phyloP scores from a whole-genome alignment of 176 grass and related monocot genomes.

The Coix lacrymajobi region DNA sequence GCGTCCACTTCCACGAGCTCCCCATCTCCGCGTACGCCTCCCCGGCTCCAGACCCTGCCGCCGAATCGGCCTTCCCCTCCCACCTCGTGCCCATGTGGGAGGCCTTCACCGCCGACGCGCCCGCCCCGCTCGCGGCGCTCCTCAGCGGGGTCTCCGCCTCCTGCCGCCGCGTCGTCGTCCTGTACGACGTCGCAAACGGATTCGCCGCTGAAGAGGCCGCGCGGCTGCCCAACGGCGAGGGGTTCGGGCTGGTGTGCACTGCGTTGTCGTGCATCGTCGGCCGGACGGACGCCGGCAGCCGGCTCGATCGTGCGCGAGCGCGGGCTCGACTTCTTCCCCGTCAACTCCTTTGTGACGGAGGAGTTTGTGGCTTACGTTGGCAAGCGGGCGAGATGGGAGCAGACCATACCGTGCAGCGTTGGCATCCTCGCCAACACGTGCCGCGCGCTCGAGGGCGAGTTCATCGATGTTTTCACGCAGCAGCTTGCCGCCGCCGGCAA shows the following conservation, averaged over 20 bases:
- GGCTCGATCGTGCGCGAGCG: not conserved
- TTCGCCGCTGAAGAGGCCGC: conserved; percentile 23
- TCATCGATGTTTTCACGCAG: not conserved
- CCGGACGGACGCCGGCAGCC: not conserved
- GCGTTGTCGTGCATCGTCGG: not conserved
- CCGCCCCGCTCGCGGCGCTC: conserved; percentile 7
- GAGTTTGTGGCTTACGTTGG: not conserved
- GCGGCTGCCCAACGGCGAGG: conserved; percentile 19
- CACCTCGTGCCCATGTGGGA: conserved; percentile 36
- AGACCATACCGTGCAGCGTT: not conserved
- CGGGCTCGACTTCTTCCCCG: not conserved
- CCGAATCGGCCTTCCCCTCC: conserved; percentile 18
- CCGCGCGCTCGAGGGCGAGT: not conserved
- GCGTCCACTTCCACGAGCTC: conserved; percentile 44
- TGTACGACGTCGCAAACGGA: conserved; percentile 36
- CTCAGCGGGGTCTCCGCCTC: conserved; percentile 15
- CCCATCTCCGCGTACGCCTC: conserved; percentile 32
- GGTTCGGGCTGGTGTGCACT: not conserved
- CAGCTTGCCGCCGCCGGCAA: not conserved
- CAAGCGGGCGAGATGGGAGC: not conserved
- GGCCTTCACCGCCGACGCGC: conserved; percentile 4
- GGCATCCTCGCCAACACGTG: not conserved
- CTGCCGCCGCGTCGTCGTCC: conserved; percentile 37
- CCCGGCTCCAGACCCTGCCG: conserved; percentile 23
- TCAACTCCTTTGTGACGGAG: not conserved